Evolutionary conservation across 805 yeast species (phyloP).

Genomic region (Kodamaea restingae): DNA sequence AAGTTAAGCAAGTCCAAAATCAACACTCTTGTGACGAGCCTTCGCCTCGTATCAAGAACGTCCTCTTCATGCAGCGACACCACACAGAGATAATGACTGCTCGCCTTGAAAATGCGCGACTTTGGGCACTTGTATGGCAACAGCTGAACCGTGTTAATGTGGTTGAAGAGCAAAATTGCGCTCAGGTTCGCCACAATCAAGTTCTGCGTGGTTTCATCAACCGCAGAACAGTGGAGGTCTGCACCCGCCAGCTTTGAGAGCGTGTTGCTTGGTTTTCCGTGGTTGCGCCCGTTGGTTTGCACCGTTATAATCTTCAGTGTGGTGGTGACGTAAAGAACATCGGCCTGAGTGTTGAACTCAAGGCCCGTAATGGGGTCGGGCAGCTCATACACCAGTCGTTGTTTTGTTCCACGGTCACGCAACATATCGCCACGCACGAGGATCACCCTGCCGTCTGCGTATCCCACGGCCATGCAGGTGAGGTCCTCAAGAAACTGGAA

Average conservation of each 20-base stretch:
- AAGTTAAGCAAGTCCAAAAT: conserved; percentile 69
- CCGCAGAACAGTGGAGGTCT: conserved; percentile 46
- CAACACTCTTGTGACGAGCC: conserved; percentile 50
- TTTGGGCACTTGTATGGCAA: conserved; percentile 57
- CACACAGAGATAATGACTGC: conserved; percentile 50
- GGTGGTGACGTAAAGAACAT: conserved; percentile 64
- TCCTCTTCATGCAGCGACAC: conserved; percentile 45
- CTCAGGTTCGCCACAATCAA: conserved; percentile 64
- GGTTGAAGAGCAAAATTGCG: conserved; percentile 60
- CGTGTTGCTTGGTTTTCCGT: conserved; percentile 52
- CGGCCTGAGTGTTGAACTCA: conserved; percentile 50
- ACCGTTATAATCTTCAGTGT: conserved; percentile 68
- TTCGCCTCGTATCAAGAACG: conserved; percentile 10
- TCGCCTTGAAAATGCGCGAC: conserved; percentile 40
- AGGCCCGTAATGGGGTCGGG: conserved; percentile 80
- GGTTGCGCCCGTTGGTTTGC: conserved; percentile 73
- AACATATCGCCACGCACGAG: conserved; percentile 82
- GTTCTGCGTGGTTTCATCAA: conserved; percentile 40
- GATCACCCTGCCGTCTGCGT: conserved; percentile 78
- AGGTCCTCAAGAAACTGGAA: conserved; percentile 52
- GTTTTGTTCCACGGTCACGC: conserved; percentile 87
- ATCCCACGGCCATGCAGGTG: conserved; percentile 70
- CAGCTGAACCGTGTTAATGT: conserved; percentile 49
- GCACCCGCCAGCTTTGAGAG: conserved; percentile 47
- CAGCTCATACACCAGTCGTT: conserved; percentile 70